These are phyloP conservation scores for Mayamaea pseudoterrestris DNA, from an alignment of 108 stramenopile genomes.

Conservation along the genomic window DNA sequence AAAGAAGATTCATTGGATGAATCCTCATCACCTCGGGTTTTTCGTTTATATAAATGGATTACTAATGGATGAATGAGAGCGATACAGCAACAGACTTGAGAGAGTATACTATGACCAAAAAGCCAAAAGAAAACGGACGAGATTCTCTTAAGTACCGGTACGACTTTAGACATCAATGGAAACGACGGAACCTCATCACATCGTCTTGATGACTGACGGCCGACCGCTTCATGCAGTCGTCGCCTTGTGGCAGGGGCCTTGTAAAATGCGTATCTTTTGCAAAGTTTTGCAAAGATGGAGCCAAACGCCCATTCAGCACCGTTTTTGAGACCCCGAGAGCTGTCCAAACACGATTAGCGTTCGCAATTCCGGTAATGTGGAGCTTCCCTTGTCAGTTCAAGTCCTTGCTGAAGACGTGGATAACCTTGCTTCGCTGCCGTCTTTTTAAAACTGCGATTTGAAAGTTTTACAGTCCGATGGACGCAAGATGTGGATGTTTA, in stretches of 20 bases:
- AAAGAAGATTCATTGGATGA: no score
- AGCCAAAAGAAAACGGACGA: no score
- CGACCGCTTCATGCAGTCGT: conserved; percentile 40
- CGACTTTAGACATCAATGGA: no score
- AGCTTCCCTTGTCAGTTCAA: conserved; percentile 62
- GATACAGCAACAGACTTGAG: no score
- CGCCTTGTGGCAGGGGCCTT: conserved; percentile 38
- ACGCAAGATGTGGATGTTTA: no score
- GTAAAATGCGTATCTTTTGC: conserved; percentile 52
- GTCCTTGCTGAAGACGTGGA: conserved; percentile 35
- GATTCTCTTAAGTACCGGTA: no score
- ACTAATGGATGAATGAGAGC: no score
- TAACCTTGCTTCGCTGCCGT: conserved; percentile 2
- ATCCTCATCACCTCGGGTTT: no score
- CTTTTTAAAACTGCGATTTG: conserved; percentile 6
- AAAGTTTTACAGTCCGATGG: no score
- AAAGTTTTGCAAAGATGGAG: conserved; percentile 67
- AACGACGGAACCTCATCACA: no score
- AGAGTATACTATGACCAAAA: no score
- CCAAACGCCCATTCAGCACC: conserved; percentile 55
- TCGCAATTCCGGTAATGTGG: conserved; percentile 62
- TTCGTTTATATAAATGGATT: no score
- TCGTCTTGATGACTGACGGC: conserved; percentile 30
- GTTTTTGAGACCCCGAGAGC: conserved; percentile 65
- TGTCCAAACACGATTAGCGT: conserved; percentile 66